Percentiles rank a stretch among this genome's conserved stretches.
phyloP scores from a whole-genome alignment of 1,284 basidiomycete genomes.

The Testicularia cyperi region DNA sequence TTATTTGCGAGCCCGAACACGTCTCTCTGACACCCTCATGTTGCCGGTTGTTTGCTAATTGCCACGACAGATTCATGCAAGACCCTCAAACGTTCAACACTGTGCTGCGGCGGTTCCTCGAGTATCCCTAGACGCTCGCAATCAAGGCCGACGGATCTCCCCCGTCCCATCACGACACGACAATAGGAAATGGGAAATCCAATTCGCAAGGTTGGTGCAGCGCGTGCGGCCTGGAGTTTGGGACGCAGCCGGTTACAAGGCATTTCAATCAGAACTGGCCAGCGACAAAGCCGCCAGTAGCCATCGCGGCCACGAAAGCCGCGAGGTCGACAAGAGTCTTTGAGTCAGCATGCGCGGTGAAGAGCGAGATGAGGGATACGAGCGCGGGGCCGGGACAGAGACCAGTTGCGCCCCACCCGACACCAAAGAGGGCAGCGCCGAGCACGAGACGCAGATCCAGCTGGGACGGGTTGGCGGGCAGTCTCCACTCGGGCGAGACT shows the following conservation, averaged over 20 bases:
- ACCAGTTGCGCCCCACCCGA: conserved; percentile 56
- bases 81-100: conserved; percentile 1
- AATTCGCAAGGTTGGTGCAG: no score
- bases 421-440: conserved; percentile 51
- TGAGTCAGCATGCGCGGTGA: neutral
- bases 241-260: no score
- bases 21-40: neutral
- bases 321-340: conserved; percentile 4
- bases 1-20: no score
- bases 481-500: conserved; percentile 39
- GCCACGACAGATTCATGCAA: conserved; percentile 1
- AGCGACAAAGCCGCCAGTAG: conserved; percentile 26
- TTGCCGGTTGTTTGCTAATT: neutral
- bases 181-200: no score
- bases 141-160: no score
- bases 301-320: conserved; percentile 27
- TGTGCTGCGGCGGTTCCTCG: neutral
- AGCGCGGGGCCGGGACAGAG: conserved; percentile 42
- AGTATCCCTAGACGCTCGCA: no score
- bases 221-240: no score
- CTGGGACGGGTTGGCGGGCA: conserved; percentile 33
- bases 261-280: no score
- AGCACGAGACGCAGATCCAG: conserved; percentile 44
- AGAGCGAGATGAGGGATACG: conserved; percentile 8
- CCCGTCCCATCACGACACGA: no score